Conservation (phyloP, 495 filamentous ascomycete genomes). For the Talaromyces nanjingensis region DNA sequence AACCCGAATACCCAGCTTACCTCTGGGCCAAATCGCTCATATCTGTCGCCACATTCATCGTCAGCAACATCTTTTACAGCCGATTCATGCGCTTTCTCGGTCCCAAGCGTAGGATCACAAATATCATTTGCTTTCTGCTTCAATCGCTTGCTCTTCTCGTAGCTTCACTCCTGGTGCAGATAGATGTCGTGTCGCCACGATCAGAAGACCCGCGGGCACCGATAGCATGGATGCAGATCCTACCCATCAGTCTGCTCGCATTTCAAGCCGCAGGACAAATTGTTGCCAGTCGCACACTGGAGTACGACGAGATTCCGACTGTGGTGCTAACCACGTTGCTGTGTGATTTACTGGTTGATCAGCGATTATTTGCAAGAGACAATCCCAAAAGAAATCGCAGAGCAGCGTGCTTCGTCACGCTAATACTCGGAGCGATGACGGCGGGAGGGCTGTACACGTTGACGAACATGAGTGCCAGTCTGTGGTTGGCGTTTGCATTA, state of each 20-base stretch:
- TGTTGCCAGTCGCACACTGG: slow-evolving; percentile 49
- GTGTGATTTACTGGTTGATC: slow-evolving; percentile 47
- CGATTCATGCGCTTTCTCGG: slow-evolving; percentile 17
- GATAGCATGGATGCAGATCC: slow-evolving; percentile 12
- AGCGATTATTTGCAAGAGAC: slow-evolving; percentile 17
- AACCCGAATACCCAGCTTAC: slow-evolving; percentile 30
- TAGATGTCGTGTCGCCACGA: slow-evolving; percentile 22
- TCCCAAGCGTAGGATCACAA: slow-evolving; percentile 38
- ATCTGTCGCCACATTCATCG: slow-evolving; percentile 24
- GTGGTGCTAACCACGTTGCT: slow-evolving; percentile 63
- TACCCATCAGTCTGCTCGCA: slow-evolving; percentile 51
- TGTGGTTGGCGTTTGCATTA: slow-evolving; percentile 33
- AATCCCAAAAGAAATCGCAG: slow-evolving; percentile 20
- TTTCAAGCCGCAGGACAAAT: slow-evolving; percentile 70
- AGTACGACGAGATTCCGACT: slow-evolving; percentile 61
- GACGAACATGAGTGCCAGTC: slow-evolving; percentile 22
- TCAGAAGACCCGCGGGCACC: slow-evolving; percentile 11
- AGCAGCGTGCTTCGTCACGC: slow-evolving; percentile 24
- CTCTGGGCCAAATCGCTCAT: slow-evolving; percentile 38
- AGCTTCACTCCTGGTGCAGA: slow-evolving; percentile 47
- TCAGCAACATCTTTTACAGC: slow-evolving; percentile 31
- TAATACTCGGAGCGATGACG: slow-evolving; percentile 33
- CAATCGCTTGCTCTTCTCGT: slow-evolving; percentile 47
- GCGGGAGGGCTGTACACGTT: slow-evolving; percentile 28
- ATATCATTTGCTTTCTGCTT: slow-evolving; percentile 47